Evolutionary conservation across 768 basidiomycete species (phyloP), one percentile per base, ranked within the genome.

Genomic region (Tricholoma flavovirens): DNA sequence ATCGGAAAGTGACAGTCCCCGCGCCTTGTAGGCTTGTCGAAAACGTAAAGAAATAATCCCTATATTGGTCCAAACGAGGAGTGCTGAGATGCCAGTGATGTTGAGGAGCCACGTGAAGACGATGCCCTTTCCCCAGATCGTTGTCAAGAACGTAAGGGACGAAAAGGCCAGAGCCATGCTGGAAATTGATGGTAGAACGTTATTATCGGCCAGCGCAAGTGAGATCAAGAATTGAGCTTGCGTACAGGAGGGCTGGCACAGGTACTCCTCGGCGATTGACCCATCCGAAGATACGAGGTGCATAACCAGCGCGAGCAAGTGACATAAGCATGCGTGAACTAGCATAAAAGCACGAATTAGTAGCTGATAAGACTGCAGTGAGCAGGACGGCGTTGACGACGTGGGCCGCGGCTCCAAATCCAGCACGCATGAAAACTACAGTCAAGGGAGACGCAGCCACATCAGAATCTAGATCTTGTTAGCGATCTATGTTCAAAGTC

Each of bases 331-430:
- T 19, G 35, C 35, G 35, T 14, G 35, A 15, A 14, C 35, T 81
- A 4, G 83, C 86, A 61, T 82, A 86, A 64, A 87, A 83, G 64
- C 81, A 83, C 1, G 81, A 81, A 59, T 84, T 82, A 2, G 80
- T 82, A n/a, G 83, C 82, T 14, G 83, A 84, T 49, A 86, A 64
- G 2, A 84, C 83, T 0, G 83, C 82, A 32, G 84, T 84, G 56
- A 87, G 78, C 52, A 87, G 78, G 19, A 85, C 82, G 0, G 82
- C 82, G 62, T 88, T 87, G 60, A 87, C 74, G 54, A 87, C 71
- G 64, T 87, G 81, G 4, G 77, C 81, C 1, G 78, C 82, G 1
- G 79, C 79, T n/a, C 78, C 77, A 66, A 85, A 83, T 0, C 83
- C 80, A 0, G 85, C 86, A 3, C 79, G 77, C 57, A 77, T 68